These are phyloP conservation scores for Leucosporidium creatinivorum DNA, from an alignment of 768 basidiomycete species.

Conservation along the genomic window DNA sequence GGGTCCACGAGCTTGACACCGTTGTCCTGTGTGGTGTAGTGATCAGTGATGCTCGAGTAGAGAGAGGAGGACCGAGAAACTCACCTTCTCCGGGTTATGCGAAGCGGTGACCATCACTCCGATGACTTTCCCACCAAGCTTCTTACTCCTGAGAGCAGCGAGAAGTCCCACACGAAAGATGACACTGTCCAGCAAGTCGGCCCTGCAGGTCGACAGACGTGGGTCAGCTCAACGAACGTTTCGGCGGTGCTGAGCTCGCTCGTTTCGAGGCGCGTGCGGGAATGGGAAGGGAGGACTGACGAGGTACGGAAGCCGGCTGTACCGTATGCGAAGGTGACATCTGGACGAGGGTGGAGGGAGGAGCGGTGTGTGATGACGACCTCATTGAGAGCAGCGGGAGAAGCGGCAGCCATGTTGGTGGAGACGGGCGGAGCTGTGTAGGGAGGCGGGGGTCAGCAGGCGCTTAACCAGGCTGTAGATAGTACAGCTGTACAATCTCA, in stretches of 20 bases:
- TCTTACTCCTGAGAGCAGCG: constrained; percentile 83
- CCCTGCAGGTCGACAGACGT: constrained; percentile 26
- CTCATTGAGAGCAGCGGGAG: constrained; percentile 13
- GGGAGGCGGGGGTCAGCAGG: no score
- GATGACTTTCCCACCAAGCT: constrained; percentile 79
- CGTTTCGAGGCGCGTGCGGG: background rate
- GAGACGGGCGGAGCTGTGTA: no score
- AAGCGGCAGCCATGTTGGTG: no score
- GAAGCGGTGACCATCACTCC: constrained; percentile 99
- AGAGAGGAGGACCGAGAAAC: constrained; percentile 29
- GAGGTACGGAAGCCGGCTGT: constrained; percentile 47
- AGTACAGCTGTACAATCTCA: no score
- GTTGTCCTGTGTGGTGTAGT: constrained; percentile 62
- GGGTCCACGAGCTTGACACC: constrained; percentile 98
- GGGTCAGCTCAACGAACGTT: no score
- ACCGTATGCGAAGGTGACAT: constrained; percentile 43
- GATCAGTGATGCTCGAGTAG: background rate
- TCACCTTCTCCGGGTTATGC: constrained; percentile 94
- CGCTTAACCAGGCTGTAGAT: no score
- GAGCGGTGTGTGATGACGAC: constrained; percentile 37
- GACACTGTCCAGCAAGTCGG: constrained; percentile 65
- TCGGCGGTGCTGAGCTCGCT: background rate
- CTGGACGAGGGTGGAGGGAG: constrained; percentile 41
- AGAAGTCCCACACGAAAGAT: constrained; percentile 87
- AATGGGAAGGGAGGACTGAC: constrained; percentile 34